phyloP scores from a whole-genome alignment of 257 asterid species.

The Knoxia roxburghii region DNA sequence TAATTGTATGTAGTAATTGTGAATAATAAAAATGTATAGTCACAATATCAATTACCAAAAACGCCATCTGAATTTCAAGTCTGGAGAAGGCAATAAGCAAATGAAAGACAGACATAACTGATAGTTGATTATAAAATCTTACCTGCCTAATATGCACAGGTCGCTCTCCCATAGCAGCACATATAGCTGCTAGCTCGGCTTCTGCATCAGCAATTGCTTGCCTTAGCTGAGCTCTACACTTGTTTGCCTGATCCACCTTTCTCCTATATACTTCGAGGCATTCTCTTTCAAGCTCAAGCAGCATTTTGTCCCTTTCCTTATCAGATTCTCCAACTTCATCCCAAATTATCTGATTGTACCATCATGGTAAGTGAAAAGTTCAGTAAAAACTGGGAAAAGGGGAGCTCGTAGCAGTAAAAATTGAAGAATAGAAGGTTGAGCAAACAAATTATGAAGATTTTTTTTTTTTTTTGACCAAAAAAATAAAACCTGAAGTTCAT shows the following conservation, averaged over 20 bases:
- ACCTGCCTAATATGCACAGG: slow-evolving; percentile 96
- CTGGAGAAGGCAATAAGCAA: no score
- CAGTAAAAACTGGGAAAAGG: slow-evolving; percentile 6
- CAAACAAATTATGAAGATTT: no score
- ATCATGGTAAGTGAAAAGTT: slow-evolving; percentile 4
- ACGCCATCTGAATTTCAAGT: neutral
- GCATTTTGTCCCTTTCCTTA: slow-evolving; percentile 67
- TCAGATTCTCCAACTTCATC: slow-evolving; percentile 97
- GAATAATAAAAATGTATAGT: neutral
- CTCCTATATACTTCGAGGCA: slow-evolving; percentile 92
- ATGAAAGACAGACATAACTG: neutral
- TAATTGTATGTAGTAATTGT: neutral
- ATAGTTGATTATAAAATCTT: slow-evolving; percentile 3
- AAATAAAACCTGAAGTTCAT: slow-evolving; percentile 73
- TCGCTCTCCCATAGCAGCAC: slow-evolving; percentile 91
- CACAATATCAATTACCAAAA: no score
- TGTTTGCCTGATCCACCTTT: slow-evolving; percentile 93
- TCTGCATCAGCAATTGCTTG: slow-evolving; percentile 99
- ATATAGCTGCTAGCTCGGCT: slow-evolving; percentile 88
- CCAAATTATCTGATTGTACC: slow-evolving; percentile 75
- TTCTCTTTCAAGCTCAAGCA: slow-evolving; percentile 84
- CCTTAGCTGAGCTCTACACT: slow-evolving; percentile 82
- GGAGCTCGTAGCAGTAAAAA: neutral
- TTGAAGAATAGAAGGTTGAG: neutral
- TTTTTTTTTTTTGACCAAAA: no score